Percentiles rank a stretch among this genome's conserved stretches.
Conservation (phyloP, 2,329 filamentous ascomycete genomes). For the Pyrenophora seminiperda region DNA sequence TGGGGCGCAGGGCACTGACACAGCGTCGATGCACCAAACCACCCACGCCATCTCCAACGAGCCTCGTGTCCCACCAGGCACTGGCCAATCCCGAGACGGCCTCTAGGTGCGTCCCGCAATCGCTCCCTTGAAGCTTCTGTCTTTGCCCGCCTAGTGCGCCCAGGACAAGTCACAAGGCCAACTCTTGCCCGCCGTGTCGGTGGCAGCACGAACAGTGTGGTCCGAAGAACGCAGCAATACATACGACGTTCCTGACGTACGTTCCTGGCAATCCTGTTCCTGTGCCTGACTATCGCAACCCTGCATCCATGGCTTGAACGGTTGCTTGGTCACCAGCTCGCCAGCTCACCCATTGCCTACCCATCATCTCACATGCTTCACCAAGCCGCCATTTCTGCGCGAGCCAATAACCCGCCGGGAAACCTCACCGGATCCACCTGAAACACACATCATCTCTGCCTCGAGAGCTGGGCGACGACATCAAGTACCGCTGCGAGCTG, state of each 20-base stretch:
- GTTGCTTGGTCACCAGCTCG: constrained; percentile 39
- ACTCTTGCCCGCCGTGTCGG: background rate
- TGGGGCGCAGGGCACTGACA: constrained; percentile 33
- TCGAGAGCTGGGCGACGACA: constrained; percentile 19
- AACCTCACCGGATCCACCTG: constrained; percentile 8
- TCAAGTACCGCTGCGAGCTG: constrained; percentile 15
- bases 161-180: constrained; percentile 13
- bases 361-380: constrained; percentile 27
- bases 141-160: constrained; percentile 12
- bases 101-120: constrained; percentile 39
- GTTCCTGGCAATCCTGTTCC: constrained; percentile 25
- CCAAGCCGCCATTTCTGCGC: constrained; percentile 17
- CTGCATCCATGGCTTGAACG: constrained; percentile 30
- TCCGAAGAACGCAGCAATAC: constrained; percentile 1
- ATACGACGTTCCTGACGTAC: background rate
- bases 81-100: constrained; percentile 38
- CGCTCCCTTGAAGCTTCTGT: constrained; percentile 26
- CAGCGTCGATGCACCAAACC: constrained; percentile 30
- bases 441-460: constrained; percentile 28
- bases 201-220: constrained; percentile 2
- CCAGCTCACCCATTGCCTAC: constrained; percentile 41
- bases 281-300: too few species aligned
- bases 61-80: constrained; percentile 25
- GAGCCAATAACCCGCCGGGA: constrained; percentile 27
- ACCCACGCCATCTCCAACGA: constrained; percentile 22